Evolutionary conservation across 2,329 filamentous ascomycete genomes (phyloP).

Genomic region (Paraphoma chrysanthemicola): DNA sequence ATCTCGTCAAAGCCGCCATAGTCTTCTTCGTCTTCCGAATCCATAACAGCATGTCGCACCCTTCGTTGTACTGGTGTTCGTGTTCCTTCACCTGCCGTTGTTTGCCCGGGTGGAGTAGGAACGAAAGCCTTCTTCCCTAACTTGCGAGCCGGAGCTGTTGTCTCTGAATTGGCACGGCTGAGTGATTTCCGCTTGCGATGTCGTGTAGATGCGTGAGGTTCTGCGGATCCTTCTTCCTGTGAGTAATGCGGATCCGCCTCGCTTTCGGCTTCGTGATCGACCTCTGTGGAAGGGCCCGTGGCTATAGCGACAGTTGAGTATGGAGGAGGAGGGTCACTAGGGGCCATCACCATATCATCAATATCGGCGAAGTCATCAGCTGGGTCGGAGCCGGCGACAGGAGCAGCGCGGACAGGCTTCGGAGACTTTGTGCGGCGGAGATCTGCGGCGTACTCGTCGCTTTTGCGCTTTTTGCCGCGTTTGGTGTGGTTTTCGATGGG

Average conservation of each 20-base stretch:
- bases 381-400: constrained; percentile 18
- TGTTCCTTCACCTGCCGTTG: neutral
- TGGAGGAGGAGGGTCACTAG: constrained; percentile 46
- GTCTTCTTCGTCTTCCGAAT: constrained; percentile 44
- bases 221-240: neutral
- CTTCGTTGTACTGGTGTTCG: constrained; percentile 23
- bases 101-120: constrained; percentile 23
- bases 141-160: constrained; percentile 33
- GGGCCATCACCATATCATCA: constrained; percentile 40
- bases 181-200: constrained; percentile 41
- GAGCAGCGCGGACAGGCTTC: constrained; percentile 15
- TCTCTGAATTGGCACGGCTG: constrained; percentile 37
- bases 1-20: constrained; percentile 36
- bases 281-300: constrained; percentile 10
- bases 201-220: constrained; percentile 9
- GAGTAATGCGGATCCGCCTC: neutral
- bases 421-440: constrained; percentile 22
- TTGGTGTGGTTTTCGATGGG: constrained; percentile 20
- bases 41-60: constrained; percentile 29
- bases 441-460: constrained; percentile 51
- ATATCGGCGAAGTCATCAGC: constrained; percentile 48
- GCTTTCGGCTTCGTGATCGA: constrained; percentile 14
- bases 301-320: constrained; percentile 52
- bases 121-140: constrained; percentile 32
- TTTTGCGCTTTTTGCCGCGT: constrained; percentile 54